Percentiles rank a stretch among this genome's conserved stretches.
Conservation (phyloP, 352 stramenopile species). For the Pythium phragmitis region DNA sequence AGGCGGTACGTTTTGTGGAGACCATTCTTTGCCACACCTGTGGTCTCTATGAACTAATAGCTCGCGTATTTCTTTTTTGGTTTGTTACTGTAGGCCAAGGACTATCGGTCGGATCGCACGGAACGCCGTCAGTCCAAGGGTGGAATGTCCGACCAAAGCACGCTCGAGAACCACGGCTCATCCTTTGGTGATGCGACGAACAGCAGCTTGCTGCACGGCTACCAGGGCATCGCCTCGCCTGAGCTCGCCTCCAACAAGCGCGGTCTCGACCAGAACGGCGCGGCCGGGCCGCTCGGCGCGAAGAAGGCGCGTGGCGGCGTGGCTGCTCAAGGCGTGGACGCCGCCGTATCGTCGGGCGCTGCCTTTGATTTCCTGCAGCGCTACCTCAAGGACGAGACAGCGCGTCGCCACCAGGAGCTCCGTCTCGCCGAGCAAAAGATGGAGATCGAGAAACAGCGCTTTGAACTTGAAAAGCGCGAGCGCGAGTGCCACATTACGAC, state of each 20-base stretch:
- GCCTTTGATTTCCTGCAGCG: constrained; percentile 26
- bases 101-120: constrained; percentile 17
- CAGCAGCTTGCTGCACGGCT: neutral
- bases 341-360: neutral
- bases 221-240: neutral
- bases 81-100: constrained; percentile 15
- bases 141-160: constrained; percentile 4
- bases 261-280: constrained; percentile 18
- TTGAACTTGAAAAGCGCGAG: constrained; percentile 29
- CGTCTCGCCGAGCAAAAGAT: constrained; percentile 23
- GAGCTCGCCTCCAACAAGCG: constrained; percentile 20
- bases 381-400: constrained; percentile 18
- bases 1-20: constrained; percentile 7
- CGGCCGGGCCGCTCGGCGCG: neutral
- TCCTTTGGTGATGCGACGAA: neutral
- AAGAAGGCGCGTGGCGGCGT: constrained; percentile 13
- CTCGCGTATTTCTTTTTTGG: neutral
- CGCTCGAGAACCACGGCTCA: constrained; percentile 8
- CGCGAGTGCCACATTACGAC: constrained; percentile 24
- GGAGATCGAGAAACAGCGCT: constrained; percentile 28
- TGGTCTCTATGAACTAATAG: neutral
- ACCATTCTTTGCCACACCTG: neutral
- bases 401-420: constrained; percentile 19
- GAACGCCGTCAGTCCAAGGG: constrained; percentile 22
- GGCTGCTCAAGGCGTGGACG: neutral